Base-by-base conservation (phyloP, 192 early-diverging fungal species). In the Podila epicladia region DNA sequence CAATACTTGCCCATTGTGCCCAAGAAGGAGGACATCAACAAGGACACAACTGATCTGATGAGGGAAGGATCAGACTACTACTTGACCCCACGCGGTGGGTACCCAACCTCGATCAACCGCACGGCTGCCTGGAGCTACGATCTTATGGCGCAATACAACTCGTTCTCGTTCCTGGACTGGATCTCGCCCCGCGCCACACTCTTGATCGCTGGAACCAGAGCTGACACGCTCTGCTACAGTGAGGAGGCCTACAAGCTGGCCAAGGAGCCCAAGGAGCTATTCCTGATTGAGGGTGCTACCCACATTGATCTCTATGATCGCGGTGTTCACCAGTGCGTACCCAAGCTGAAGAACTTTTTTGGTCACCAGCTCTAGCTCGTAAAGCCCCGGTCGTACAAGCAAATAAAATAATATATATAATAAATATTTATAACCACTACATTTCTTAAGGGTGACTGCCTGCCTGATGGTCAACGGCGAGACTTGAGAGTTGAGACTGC, bases 251-350 rank as follows among this genome's bases (percentile, higher is more conserved):
- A 55, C 12, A 20, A 41, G 4, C 26, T 41, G 58, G 70, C 70
- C 1, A 61, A 35, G 3, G 76, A 79, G 29, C 70, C 70, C 63
- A 79, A 79, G 37, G 76, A 79, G 29, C 31, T 79, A 5, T 72
- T 62, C 31, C 24, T 72, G 29, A 48, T 79, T 20, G 64, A 79
- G 3, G 76, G 70, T 28, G 26, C 70, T 11, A 72, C 76, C 11
- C 76, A 79, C 48, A 62, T 79, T 32, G 76, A 72, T 20, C 49
- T 79, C 13, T 79, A 79, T 41, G 76, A 79, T 51, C 50, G 45
- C 22, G 41, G 49, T 33, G 64, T 38, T 0, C 35, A 33, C 15
- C 11, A 72, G 53, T 53, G 17, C n/a, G 13, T 35, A 0, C 71
- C 71, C 29, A 72, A 65, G 71, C 58, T 72, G 62, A 22, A 17